Conservation (phyloP, 768 basidiomycete genomes). For the Leccinum rimulosum region DNA sequence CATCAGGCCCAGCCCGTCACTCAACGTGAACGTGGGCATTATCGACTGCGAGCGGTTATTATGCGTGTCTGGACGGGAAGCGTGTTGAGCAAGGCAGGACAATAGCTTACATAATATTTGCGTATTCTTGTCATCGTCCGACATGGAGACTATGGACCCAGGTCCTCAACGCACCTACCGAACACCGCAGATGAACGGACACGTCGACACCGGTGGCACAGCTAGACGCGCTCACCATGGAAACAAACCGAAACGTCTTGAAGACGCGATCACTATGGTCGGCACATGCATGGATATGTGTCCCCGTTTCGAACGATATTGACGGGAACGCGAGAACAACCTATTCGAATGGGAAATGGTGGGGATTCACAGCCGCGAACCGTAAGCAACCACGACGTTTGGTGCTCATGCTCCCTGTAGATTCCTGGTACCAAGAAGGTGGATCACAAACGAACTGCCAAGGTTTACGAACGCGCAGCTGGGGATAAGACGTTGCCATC, state of each 20-base stretch:
- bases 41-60: background rate
- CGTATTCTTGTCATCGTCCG: background rate
- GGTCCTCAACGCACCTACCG: conserved; percentile 21
- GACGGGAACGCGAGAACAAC: conserved; percentile 86
- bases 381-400: conserved; percentile 6
- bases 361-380: conserved; percentile 25
- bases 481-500: conserved; percentile 91
- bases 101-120: background rate
- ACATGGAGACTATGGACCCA: conserved; percentile 29
- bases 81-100: no score
- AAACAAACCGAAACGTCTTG: conserved; percentile 73
- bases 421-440: conserved; percentile 83
- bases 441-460: conserved; percentile 85
- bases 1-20: no score
- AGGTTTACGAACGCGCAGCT: conserved; percentile 92
- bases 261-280: conserved; percentile 89
- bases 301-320: conserved; percentile 88
- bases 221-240: conserved; percentile 37
- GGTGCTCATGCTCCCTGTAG: conserved; percentile 45
- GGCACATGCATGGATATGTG: conserved; percentile 96
- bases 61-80: no score
- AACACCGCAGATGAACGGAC: conserved; percentile 20
- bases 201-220: conserved; percentile 15
- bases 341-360: conserved; percentile 86
- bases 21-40: background rate